Evolutionary conservation across 139 green algal species (phyloP).

Genomic region (Chlorella sp.): DNA sequence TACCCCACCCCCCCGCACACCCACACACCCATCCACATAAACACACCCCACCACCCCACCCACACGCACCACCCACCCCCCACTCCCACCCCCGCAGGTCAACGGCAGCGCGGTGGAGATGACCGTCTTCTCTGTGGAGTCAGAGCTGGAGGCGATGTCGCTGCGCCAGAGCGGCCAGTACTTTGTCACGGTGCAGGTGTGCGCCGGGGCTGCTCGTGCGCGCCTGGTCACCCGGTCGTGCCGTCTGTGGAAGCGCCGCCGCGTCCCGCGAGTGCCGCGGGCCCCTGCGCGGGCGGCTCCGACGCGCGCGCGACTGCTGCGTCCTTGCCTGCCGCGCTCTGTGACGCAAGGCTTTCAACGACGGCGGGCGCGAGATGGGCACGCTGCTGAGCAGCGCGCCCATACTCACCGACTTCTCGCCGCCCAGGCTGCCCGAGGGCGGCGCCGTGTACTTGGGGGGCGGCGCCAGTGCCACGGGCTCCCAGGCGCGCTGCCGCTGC

Average conservation of each 20-base stretch:
- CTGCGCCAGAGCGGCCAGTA: slow-evolving; percentile 44
- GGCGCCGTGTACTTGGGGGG: slow-evolving; percentile 33
- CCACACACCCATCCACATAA: background rate
- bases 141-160: slow-evolving; percentile 3
- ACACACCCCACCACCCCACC: background rate
- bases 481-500: too few species aligned
- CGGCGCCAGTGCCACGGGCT: too few species aligned
- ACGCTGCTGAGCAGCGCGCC: slow-evolving; percentile 17
- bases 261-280: too few species aligned
- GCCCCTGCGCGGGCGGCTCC: too few species aligned
- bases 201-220: too few species aligned
- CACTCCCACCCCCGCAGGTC: background rate
- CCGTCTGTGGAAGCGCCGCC: too few species aligned
- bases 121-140: slow-evolving; percentile 28
- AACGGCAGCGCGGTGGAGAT: background rate
- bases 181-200: slow-evolving; percentile 61
- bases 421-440: slow-evolving; percentile 32
- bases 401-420: slow-evolving; percentile 37
- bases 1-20: background rate
- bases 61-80: background rate
- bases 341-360: too few species aligned
- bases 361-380: slow-evolving; percentile 37
- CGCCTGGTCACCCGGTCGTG: too few species aligned
- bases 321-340: background rate
- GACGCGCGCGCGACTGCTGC: too few species aligned